phyloP scores from a whole-genome alignment of 768 basidiomycete species.

The Mycena rebaudengoi region DNA sequence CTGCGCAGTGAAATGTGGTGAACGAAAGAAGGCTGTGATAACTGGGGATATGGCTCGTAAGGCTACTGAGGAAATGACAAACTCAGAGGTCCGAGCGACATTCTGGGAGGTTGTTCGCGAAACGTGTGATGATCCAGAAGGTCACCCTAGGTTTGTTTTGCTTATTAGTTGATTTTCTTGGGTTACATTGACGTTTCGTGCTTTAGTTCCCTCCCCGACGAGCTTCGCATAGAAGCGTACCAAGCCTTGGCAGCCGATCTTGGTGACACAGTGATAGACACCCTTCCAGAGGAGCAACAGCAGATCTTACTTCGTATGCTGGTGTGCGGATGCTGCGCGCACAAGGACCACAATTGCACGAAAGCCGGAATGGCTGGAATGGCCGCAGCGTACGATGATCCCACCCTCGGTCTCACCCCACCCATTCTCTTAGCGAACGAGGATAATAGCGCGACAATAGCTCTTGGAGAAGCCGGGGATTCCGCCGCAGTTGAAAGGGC shows the following conservation, averaged over 20 bases:
- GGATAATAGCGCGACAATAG: slow-evolving; percentile 23
- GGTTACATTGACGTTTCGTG: not conserved
- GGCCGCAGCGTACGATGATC: not conserved
- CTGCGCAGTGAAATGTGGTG: not conserved
- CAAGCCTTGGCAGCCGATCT: not conserved
- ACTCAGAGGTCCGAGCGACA: not conserved
- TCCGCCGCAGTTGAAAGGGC: not conserved
- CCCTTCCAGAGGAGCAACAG: not conserved
- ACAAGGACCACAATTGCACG: not conserved
- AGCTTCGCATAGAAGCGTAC: not conserved
- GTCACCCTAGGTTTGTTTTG: slow-evolving; percentile 12
- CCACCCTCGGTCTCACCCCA: not conserved
- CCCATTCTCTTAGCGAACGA: slow-evolving; percentile 26
- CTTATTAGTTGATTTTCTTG: no score
- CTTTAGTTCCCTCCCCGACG: not conserved
- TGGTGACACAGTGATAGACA: not conserved
- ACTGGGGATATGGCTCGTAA: not conserved
- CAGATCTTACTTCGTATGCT: not conserved
- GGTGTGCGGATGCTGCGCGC: not conserved
- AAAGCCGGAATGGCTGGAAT: not conserved
- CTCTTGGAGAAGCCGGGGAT: not conserved
- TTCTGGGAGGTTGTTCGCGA: not conserved
- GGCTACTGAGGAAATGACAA: not conserved
- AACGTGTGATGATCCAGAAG: not conserved
- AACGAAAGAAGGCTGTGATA: not conserved